Percentiles rank a stretch among this genome's conserved stretches.
Evolutionary conservation across 805 yeast species (phyloP).

Genomic region (Candida incommunis): DNA sequence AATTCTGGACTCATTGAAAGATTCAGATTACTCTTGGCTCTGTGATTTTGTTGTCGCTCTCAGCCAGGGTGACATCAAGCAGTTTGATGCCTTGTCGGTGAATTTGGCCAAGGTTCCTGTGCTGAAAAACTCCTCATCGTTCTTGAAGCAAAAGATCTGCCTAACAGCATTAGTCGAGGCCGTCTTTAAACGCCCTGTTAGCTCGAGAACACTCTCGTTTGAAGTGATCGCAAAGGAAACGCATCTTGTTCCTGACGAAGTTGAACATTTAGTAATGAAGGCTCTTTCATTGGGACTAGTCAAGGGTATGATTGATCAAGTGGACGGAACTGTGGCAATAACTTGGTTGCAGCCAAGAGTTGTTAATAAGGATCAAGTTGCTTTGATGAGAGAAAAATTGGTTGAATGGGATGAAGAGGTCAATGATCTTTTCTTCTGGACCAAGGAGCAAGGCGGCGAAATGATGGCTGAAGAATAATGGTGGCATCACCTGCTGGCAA

Average conservation of each 20-base stretch:
- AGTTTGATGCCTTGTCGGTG: conserved; percentile 38
- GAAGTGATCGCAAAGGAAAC: conserved; percentile 62
- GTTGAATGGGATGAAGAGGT: conserved; percentile 71
- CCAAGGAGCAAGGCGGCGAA: conserved; percentile 46
- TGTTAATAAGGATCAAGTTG: conserved; percentile 69
- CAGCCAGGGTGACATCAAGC: conserved; percentile 61
- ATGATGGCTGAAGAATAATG: conserved; percentile 37
- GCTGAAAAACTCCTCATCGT: conserved; percentile 42
- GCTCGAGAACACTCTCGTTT: conserved; percentile 60
- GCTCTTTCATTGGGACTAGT: conserved; percentile 74
- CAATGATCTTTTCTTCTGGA: conserved; percentile 43
- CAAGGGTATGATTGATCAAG: conserved; percentile 85
- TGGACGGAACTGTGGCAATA: conserved; percentile 59
- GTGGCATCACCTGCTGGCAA: no score
- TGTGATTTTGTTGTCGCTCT: conserved; percentile 53
- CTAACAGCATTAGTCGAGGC: conserved; percentile 84
- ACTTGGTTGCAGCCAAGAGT: conserved; percentile 96
- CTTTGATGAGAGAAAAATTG: conserved; percentile 58
- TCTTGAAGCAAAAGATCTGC: conserved; percentile 80
- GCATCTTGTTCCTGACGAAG: conserved; percentile 51
- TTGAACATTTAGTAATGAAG: conserved; percentile 84
- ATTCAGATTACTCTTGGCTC: conserved; percentile 50
- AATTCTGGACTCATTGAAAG: conserved; percentile 41
- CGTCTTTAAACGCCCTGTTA: conserved; percentile 62
- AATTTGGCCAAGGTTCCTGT: conserved; percentile 36